Base-by-base conservation (phyloP, 2,329 filamentous ascomycete species). In the Pseudogymnoascus sp. region DNA sequence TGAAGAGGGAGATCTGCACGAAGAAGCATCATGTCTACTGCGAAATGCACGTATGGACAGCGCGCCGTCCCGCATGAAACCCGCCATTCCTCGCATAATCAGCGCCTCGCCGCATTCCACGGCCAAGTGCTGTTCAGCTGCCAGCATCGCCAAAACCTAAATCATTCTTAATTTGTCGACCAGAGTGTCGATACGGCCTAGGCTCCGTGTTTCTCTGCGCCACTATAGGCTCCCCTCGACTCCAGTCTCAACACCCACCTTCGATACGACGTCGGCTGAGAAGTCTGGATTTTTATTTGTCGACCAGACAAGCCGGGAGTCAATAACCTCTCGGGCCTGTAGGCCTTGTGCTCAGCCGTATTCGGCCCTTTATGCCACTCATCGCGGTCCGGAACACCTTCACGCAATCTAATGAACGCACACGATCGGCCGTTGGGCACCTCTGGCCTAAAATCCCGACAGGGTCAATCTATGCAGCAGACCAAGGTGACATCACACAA, bases 1-100 rank as follows among this genome's bases (percentile, higher is more conserved):
- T 89, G 26, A 85, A 85, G 70, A 78, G 78, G 46, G 88, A 95
- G 70, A 85, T 91, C 15, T 87, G 85, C 72, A 84, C 84, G 70
- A 84, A 86, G 69, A 83, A 83, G 61, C 82, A 87, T 68, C 87
- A 87, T 75, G 85, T 83, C 44, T 96, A 90, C 76, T 91, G 90
- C 75, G 86, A 84, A 67, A 79, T 93, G 90, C 71, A 73, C 63
- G 71, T 73, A 35, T 73, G 71, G 71, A 72, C 70, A 50, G 71
- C 71, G 26, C 67, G 71, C 66, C 66, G 71, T 44, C 71, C 71
- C 19, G 61, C 59, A 13, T 59, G 42, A 35, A 56, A 15, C 26
- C 26, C 50, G 50, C 17, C 50, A 19, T 56, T 4, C 17, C 29
- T 56, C 50, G 19, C 29, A 56, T 33, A 33, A 56, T 56, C n/a